phyloP scores from a whole-genome alignment of 306 rosid genomes.

The Acacia acuminata region DNA sequence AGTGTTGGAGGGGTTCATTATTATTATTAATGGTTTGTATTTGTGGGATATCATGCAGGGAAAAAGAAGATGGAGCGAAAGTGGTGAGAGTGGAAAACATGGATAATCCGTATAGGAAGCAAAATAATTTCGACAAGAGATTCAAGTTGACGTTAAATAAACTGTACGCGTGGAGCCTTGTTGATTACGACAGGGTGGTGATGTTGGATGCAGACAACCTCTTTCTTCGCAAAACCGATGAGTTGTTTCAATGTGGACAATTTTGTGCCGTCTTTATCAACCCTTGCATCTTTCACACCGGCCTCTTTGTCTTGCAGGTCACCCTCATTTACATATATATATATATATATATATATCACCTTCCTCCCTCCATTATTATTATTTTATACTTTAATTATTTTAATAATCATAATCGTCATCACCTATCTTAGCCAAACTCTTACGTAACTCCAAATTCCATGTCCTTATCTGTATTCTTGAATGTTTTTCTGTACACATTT shows the following conservation, averaged over 20 bases:
- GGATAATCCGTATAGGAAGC: slow-evolving; percentile 70
- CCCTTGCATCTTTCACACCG: slow-evolving; percentile 85
- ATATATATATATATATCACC: no score
- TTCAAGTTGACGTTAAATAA: slow-evolving; percentile 74
- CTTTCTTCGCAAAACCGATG: slow-evolving; percentile 71
- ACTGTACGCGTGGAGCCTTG: slow-evolving; percentile 79
- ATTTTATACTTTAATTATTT: neutral
- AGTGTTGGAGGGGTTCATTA: neutral
- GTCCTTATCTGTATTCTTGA: neutral
- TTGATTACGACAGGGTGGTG: slow-evolving; percentile 72
- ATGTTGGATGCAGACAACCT: slow-evolving; percentile 87
- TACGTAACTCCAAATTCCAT: neutral
- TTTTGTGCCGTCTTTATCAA: slow-evolving; percentile 84
- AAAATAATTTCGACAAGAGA: slow-evolving; percentile 59
- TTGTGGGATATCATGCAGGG: slow-evolving; percentile 35
- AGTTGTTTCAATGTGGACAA: slow-evolving; percentile 79
- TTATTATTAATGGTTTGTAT: neutral
- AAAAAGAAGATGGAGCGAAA: slow-evolving; percentile 78
- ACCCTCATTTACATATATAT: neutral
- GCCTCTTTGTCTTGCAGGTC: slow-evolving; percentile 82
- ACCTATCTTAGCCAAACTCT: neutral
- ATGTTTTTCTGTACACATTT: neutral
- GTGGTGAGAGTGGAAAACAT: slow-evolving; percentile 76
- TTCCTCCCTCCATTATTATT: neutral
- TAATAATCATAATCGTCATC: neutral